Base-by-base conservation (phyloP, 169 alveolate species). In the Plasmodium billcollinsi region DNA sequence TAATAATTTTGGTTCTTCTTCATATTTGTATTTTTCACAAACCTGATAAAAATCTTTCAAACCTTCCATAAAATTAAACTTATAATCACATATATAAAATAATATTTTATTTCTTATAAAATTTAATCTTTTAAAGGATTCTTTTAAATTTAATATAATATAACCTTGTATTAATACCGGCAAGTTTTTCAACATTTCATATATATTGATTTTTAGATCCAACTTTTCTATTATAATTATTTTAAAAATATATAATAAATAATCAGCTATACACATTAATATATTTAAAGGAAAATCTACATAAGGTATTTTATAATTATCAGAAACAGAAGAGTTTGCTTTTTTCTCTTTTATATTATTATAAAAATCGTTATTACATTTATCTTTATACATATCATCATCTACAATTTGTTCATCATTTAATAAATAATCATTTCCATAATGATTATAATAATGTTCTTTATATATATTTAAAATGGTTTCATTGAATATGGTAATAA, bases 141-240 rank as follows among this genome's bases (percentile, higher is more conserved):
- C 92, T 56, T 66, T 70, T 65, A 86, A 62, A 71, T 86, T 86
- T 58, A 86, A 66, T 52, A 58, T 45, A 20, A 86, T 76, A 65
- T 86, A 86, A 15, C 92, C 92, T 49, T 86, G 92, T 45, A 72
- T 63, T n/a, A 86, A 71, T 43, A 72, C 47, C 4, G 92, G 85
- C 8, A 71, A 86, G 18, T 45, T 21, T 86, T 67, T 86, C 39
- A 86, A 47, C 20, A 86, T 26, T 11, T 86, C 92, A 54, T 72
- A 86, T 49, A 86, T 73, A 39, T 86, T 61, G n/a, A 86, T 72
- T 72, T 86, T 76, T 0, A 62, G 47, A 15, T 70, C 76, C 14
- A 72, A 52, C 2, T 86, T 59, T 59, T 86, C 92, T 67, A 71
- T 71, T 21, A 72, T 62, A 26, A 86, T 54, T 11, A 86, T 71